Conservation (phyloP, 768 basidiomycete genomes). For the Leccinum variicolor region DNA sequence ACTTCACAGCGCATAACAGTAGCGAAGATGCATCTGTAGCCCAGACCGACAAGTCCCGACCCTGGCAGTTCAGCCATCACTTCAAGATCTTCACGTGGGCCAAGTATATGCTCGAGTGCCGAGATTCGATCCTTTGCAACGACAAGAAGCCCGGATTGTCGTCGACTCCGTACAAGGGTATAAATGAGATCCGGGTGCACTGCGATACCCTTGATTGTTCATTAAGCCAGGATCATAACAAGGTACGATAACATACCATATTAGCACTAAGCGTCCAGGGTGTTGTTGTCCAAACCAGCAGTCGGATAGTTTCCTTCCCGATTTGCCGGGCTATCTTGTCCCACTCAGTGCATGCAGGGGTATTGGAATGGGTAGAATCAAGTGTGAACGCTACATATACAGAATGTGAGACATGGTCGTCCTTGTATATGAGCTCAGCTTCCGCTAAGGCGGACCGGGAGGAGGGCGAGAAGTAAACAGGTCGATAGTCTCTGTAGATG, state of each 20-base stretch:
- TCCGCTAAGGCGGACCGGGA: slow-evolving; percentile 93
- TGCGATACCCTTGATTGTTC: slow-evolving; percentile 72
- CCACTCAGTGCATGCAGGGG: slow-evolving; percentile 12
- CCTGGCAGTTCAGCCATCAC: slow-evolving; percentile 23
- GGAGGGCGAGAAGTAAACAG: slow-evolving; percentile 93
- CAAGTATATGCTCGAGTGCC: slow-evolving; percentile 26
- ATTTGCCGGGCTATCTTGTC: slow-evolving; percentile 28
- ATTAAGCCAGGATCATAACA: not conserved
- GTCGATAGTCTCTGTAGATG: slow-evolving; percentile 83
- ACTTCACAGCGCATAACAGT: slow-evolving; percentile 11
- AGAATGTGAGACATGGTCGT: slow-evolving; percentile 83
- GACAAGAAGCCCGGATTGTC: slow-evolving; percentile 35
- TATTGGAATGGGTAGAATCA: slow-evolving; percentile 26
- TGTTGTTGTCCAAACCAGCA: slow-evolving; percentile 96
- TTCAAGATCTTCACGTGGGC: slow-evolving; percentile 19
- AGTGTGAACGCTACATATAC: slow-evolving; percentile 81
- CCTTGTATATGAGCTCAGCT: slow-evolving; percentile 88
- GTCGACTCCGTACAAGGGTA: slow-evolving; percentile 39
- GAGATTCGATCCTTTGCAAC: slow-evolving; percentile 52
- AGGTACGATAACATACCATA: slow-evolving; percentile 56
- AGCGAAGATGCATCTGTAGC: slow-evolving; percentile 63
- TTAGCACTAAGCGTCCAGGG: slow-evolving; percentile 97
- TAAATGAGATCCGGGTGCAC: slow-evolving; percentile 75
- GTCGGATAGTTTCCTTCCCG: slow-evolving; percentile 37
- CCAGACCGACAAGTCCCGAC: slow-evolving; percentile 53